Percentiles rank a stretch among this genome's conserved stretches.
Conservation (phyloP, 2,329 filamentous ascomycete genomes). For the Fonsecaea erecta region DNA sequence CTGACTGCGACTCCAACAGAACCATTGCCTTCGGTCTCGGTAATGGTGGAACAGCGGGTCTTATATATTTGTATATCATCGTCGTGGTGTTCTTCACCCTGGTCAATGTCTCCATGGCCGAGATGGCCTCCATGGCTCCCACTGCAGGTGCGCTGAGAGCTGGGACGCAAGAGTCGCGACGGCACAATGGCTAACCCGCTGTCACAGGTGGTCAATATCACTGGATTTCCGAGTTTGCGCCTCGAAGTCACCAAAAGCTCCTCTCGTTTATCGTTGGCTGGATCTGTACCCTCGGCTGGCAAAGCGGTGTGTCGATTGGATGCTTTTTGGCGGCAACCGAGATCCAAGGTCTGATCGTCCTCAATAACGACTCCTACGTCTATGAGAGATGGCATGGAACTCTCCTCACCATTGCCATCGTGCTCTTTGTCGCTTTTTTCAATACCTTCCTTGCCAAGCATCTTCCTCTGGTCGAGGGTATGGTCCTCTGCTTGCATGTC, state of each 20-base stretch:
- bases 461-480: slow-evolving; percentile 42
- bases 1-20: slow-evolving; percentile 36
- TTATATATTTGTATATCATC: slow-evolving; percentile 59
- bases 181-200: not conserved
- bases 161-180: not conserved
- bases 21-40: slow-evolving; percentile 34
- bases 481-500: slow-evolving; percentile 44
- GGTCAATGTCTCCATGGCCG: slow-evolving; percentile 52
- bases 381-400: slow-evolving; percentile 42
- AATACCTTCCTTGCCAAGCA: slow-evolving; percentile 40
- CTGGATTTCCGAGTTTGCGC: slow-evolving; percentile 52
- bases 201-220: slow-evolving; percentile 32
- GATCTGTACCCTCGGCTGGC: slow-evolving; percentile 41
- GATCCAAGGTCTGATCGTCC: slow-evolving; percentile 43
- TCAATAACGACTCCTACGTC: slow-evolving; percentile 39
- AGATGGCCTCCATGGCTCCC: slow-evolving; percentile 57
- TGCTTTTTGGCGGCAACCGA: slow-evolving; percentile 43
- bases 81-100: slow-evolving; percentile 51
- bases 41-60: slow-evolving; percentile 59
- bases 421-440: slow-evolving; percentile 38
- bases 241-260: slow-evolving; percentile 46
- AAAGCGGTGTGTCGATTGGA: slow-evolving; percentile 40
- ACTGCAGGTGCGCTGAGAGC: slow-evolving; percentile 39
- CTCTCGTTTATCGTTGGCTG: slow-evolving; percentile 51
- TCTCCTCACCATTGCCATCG: slow-evolving; percentile 39